Evolutionary conservation across 371 early-diverging fungal genomes (phyloP), one percentile per base, ranked within the genome.

Genomic region (Batkoa obscura): DNA sequence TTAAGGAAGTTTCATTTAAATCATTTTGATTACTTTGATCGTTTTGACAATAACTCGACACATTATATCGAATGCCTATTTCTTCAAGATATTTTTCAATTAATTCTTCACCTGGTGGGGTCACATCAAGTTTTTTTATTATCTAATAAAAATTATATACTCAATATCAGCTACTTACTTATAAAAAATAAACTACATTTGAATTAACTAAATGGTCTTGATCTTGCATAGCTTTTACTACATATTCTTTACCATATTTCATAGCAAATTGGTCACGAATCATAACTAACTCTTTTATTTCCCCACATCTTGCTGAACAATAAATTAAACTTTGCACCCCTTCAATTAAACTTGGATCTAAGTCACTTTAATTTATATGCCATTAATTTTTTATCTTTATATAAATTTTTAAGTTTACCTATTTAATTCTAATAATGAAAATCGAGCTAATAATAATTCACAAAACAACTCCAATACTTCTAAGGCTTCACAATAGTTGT

Each of bases 381-480:
- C n/a, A n/a, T n/a, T n/a, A 32, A 43, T 12, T 2, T 17, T 57
- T 33, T 6, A 39, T 32, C 50, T 15, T 9, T 15, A 10, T 9
- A 15, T 36, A 41, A 43, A 30, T 38, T 42, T 13, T 2, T 38
- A 43, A 8, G 53, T 69, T 39, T 77, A 83, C 83, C 77, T 81
- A 70, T 82, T 72, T 59, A 79, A 74, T 58, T 91, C 92, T 35
- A 95, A 51, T 33, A 92, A 67, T 0, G 90, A 93, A 60, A 85
- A 87, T 1, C 94, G 81, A 4, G 93, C 88, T 37, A 84, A 65
- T 33, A 95, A 66, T 34, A 88, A 66, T 62, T 95, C 94, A 61
- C 89, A 87, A 58, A 85, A 88, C n/a, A 92, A 75, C 63, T 91
- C 89, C 43, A 93, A 64, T 36, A 88, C 83, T 67, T 95, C 96